phyloP scores from a whole-genome alignment of 805 yeast species.

The Pichia nakasei region DNA sequence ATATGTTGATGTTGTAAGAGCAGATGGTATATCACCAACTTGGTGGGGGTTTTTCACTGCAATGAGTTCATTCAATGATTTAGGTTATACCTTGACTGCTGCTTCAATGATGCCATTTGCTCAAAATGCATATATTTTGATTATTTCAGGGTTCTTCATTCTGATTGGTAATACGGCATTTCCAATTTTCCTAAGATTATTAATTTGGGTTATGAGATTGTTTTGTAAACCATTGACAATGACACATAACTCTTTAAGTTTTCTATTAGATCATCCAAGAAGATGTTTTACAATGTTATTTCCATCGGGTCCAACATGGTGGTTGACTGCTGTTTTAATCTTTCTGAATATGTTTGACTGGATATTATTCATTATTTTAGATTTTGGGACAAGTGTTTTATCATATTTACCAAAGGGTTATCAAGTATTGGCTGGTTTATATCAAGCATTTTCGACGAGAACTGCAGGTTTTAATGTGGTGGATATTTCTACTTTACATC shows the following conservation, averaged over 20 bases:
- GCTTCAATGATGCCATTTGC: slow-evolving; percentile 68
- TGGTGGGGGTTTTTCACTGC: slow-evolving; percentile 95
- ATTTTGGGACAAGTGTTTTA: slow-evolving; percentile 46
- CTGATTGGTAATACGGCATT: slow-evolving; percentile 93
- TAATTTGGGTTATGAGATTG: slow-evolving; percentile 73
- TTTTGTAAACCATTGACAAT: slow-evolving; percentile 57
- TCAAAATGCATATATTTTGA: slow-evolving; percentile 52
- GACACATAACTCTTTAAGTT: slow-evolving; percentile 68
- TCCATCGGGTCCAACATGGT: slow-evolving; percentile 92
- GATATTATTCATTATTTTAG: slow-evolving; percentile 71
- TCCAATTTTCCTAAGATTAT: slow-evolving; percentile 71
- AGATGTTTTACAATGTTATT: slow-evolving; percentile 90
- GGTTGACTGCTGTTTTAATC: slow-evolving; percentile 72
- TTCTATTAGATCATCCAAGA: slow-evolving; percentile 89
- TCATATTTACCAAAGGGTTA: slow-evolving; percentile 54
- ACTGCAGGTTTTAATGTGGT: slow-evolving; percentile 87
- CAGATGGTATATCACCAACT: slow-evolving; percentile 57
- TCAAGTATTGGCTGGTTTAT: slow-evolving; percentile 72
- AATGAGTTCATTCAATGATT: slow-evolving; percentile 72
- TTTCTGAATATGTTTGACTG: slow-evolving; percentile 69
- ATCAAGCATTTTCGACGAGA: slow-evolving; percentile 86
- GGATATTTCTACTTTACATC: slow-evolving; percentile 61
- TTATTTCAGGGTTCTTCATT: slow-evolving; percentile 60
- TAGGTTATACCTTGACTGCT: slow-evolving; percentile 76
- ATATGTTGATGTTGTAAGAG: slow-evolving; percentile 37